phyloP scores from a whole-genome alignment of 805 yeast species.

The Maudiozyma pseudohumilis region DNA sequence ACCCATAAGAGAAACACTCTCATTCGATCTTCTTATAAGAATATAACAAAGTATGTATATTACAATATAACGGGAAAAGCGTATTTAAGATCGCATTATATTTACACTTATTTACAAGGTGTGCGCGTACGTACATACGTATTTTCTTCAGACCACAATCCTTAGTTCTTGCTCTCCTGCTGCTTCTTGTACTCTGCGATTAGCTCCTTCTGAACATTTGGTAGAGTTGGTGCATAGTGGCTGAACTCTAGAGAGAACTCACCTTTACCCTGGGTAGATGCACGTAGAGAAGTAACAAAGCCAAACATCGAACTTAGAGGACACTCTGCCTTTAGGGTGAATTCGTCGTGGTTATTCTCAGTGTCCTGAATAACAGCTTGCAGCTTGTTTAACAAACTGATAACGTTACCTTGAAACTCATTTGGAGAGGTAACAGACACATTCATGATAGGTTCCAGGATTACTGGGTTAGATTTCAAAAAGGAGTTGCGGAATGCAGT shows the following conservation, averaged over 20 bases:
- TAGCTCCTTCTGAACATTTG: slow-evolving; percentile 82
- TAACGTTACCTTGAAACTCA: slow-evolving; percentile 91
- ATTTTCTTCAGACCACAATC: neutral
- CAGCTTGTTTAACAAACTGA: slow-evolving; percentile 83
- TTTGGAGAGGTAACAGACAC: slow-evolving; percentile 89
- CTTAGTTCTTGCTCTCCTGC: slow-evolving; percentile 28
- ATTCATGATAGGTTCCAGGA: slow-evolving; percentile 93
- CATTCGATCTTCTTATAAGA: too few species aligned
- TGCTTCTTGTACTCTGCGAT: slow-evolving; percentile 72
- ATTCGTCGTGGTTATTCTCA: slow-evolving; percentile 89
- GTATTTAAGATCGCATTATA: neutral
- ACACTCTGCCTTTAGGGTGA: slow-evolving; percentile 88
- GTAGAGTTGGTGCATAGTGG: slow-evolving; percentile 82
- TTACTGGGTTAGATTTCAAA: slow-evolving; percentile 70
- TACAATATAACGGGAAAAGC: neutral
- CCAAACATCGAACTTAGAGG: slow-evolving; percentile 96
- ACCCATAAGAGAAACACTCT: too few species aligned
- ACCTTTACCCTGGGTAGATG: slow-evolving; percentile 97
- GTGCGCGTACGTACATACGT: neutral
- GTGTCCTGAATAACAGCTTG: slow-evolving; percentile 91
- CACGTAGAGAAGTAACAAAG: slow-evolving; percentile 89
- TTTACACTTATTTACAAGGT: neutral
- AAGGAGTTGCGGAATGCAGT: slow-evolving; percentile 91
- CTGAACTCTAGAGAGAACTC: slow-evolving; percentile 93
- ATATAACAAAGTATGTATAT: too few species aligned